phyloP scores from a whole-genome alignment of 129 eudicot species.

The Tanacetum coccineum region DNA sequence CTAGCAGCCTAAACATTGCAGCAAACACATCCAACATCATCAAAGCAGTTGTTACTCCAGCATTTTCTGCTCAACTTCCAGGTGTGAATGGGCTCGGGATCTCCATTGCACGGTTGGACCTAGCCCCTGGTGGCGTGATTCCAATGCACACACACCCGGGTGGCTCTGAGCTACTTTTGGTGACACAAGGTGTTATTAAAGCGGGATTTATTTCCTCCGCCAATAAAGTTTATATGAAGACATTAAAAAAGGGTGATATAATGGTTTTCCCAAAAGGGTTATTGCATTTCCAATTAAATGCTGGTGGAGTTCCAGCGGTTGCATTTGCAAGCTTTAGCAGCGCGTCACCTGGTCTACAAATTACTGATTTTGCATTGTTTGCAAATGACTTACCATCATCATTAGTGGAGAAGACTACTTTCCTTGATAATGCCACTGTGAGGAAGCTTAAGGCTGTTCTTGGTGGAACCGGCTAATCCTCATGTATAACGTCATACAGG shows the following conservation, averaged over 20 bases:
- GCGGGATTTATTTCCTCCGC: slow-evolving; percentile 55
- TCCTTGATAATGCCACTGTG: too few species aligned
- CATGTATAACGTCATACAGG: too few species aligned
- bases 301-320: slow-evolving; percentile 38
- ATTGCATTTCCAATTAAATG: slow-evolving; percentile 65
- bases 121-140: slow-evolving; percentile 51
- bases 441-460: too few species aligned
- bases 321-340: slow-evolving; percentile 67
- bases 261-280: slow-evolving; percentile 79
- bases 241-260: slow-evolving; percentile 50
- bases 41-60: slow-evolving; percentile 62
- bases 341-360: slow-evolving; percentile 57
- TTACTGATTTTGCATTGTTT: slow-evolving; percentile 53
- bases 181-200: slow-evolving; percentile 42
- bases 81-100: slow-evolving; percentile 74
- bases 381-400: slow-evolving; percentile 43
- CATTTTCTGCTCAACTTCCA: slow-evolving; percentile 61
- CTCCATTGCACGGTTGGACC: slow-evolving; percentile 49
- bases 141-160: slow-evolving; percentile 73
- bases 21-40: slow-evolving; percentile 70
- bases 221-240: slow-evolving; percentile 47
- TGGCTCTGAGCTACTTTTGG: slow-evolving; percentile 48
- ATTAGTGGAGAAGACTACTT: slow-evolving; percentile 50
- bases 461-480: too few species aligned
- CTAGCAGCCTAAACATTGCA: slow-evolving; percentile 28